Evolutionary conservation across 2,329 filamentous ascomycete species (phyloP), one percentile per base, ranked within the genome.

Genomic region (Ophiostoma quercus): DNA sequence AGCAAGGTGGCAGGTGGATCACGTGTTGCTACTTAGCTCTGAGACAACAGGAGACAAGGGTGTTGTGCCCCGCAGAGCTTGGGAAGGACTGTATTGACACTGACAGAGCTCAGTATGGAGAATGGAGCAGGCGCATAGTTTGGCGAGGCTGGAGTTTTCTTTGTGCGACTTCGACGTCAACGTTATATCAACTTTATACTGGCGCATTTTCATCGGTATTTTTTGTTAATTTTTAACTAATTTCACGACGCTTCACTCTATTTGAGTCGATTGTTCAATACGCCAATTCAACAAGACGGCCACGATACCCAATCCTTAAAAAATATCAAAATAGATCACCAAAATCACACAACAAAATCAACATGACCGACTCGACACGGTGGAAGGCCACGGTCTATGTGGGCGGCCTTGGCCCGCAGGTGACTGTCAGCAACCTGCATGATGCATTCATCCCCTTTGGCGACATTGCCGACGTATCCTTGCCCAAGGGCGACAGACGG

Each of bases 401-500:
- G 68, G 94, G 94, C 73, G 94, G 94, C 41, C 87, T 99, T 67
- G 89, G 95, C 74, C 87, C 90, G 72, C 84, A 88, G 68, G 93
- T 96, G 71, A 94, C 90, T 14, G 83, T 84, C 51, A 85, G 87
- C 72, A 91, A 90, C 72, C 84, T 99, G 66, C 90, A 93, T 75
- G 92, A 96, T 76, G 94, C 94, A 69, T 99, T 99, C 81, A 87
- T 99, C 70, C 95, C 96, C 0, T 99, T 99, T 79, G 95, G 96
- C 77, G 94, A 97, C 79, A 94, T 99, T 72, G 88, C 91, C 74
- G 93, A 97, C 77, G 90, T 99, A 74, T 90, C 92, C 67, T 82
- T 99, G 19, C 95, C 95, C 25, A 96, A 95, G 79, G 90, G 92
- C 70, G 94, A 97, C 77, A 84, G 89, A 72, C 90, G 69, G 19